Conservation (phyloP, 768 basidiomycete genomes). For the Clitopilus passeckerianus region DNA sequence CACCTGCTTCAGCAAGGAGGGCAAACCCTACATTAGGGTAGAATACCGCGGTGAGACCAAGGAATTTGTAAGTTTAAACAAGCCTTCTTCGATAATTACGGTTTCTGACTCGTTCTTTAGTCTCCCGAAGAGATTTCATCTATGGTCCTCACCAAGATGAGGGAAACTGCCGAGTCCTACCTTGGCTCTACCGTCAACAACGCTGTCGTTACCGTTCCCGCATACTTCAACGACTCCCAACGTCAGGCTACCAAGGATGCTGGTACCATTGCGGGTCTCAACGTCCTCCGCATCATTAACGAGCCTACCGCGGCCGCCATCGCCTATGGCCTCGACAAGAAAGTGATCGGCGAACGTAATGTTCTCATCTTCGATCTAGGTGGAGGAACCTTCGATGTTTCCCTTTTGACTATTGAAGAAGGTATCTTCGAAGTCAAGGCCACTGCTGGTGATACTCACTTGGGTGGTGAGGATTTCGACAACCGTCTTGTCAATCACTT, state of each 20-base stretch:
- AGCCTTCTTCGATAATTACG: not conserved
- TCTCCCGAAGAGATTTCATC: slow-evolving; percentile 98
- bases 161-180: slow-evolving; percentile 97
- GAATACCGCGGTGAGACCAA: slow-evolving; percentile 93
- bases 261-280: slow-evolving; percentile 88
- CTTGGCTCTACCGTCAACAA: slow-evolving; percentile 79
- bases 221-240: slow-evolving; percentile 99
- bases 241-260: slow-evolving; percentile 99
- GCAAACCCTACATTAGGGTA: slow-evolving; percentile 86
- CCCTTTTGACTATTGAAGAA: slow-evolving; percentile 92
- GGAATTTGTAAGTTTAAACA: slow-evolving; percentile 69
- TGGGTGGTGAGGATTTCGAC: slow-evolving; percentile 98
- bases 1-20: slow-evolving; percentile 78
- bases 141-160: slow-evolving; percentile 98
- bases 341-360: slow-evolving; percentile 84
- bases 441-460: slow-evolving; percentile 96
- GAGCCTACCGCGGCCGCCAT: slow-evolving; percentile 98
- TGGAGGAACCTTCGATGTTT: slow-evolving; percentile 98
- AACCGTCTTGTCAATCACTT: slow-evolving; percentile 98
- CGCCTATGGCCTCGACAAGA: slow-evolving; percentile 97
- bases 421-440: slow-evolving; percentile 99
- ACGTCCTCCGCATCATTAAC: slow-evolving; percentile 98
- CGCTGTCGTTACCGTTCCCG: slow-evolving; percentile 94
- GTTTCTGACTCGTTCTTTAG: slow-evolving; percentile 29
- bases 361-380: slow-evolving; percentile 98